phyloP scores from a whole-genome alignment of 306 rosid species.

The Datisca glomerata region DNA sequence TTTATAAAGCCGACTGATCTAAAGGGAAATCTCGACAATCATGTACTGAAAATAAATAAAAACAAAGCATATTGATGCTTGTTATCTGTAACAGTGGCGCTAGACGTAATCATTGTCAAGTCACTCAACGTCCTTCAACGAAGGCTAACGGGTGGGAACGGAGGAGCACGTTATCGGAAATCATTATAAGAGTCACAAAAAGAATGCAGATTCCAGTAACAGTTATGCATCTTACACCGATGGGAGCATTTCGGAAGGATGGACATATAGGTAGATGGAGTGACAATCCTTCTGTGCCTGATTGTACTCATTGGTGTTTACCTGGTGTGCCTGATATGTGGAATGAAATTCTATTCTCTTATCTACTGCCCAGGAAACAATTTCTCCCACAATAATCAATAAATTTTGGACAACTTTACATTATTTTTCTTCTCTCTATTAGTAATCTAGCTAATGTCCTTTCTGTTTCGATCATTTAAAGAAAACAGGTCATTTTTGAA shows the following conservation, averaged over 20 bases:
- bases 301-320: constrained; percentile 91
- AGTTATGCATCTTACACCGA: constrained; percentile 50
- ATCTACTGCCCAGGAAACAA: too few species aligned
- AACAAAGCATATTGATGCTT: constrained; percentile 12
- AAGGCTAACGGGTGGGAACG: constrained; percentile 38
- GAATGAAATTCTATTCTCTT: constrained; percentile 75
- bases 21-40: too few species aligned
- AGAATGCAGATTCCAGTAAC: constrained; percentile 34
- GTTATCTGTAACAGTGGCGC: constrained; percentile 37
- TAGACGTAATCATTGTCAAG: constrained; percentile 26
- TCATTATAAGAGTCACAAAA: constrained; percentile 36
- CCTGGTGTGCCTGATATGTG: constrained; percentile 86
- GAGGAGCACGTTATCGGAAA: constrained; percentile 49
- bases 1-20: too few species aligned
- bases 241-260: constrained; percentile 73
- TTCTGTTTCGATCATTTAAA: too few species aligned
- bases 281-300: constrained; percentile 40
- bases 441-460: too few species aligned
- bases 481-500: too few species aligned
- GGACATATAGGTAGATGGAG: constrained; percentile 80
- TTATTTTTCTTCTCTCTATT: too few species aligned
- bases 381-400: too few species aligned
- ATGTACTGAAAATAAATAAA: too few species aligned
- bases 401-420: too few species aligned
- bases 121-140: constrained; percentile 33